These are phyloP conservation scores for Candida nonsorbophila DNA, from an alignment of 805 yeast species.

Conservation along the genomic window DNA sequence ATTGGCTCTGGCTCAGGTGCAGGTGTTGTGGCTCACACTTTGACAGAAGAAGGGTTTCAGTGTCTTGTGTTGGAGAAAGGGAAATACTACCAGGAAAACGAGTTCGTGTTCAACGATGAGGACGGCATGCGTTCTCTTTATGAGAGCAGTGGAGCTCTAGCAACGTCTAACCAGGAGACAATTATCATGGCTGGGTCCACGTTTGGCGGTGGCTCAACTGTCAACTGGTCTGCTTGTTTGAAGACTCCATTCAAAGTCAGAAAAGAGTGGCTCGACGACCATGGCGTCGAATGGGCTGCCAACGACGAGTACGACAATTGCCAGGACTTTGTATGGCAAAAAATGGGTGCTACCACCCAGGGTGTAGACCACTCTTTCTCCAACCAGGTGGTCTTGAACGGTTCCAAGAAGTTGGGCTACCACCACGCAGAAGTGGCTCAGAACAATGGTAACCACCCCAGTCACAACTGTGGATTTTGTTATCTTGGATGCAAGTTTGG, in stretches of 20 bases:
- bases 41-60: slow-evolving; percentile 36
- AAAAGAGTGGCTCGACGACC: slow-evolving; percentile 44
- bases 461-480: slow-evolving; percentile 45
- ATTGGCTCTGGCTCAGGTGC: slow-evolving; percentile 53
- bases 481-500: slow-evolving; percentile 47
- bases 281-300: slow-evolving; percentile 44
- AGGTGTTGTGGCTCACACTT: slow-evolving; percentile 46
- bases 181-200: slow-evolving; percentile 46
- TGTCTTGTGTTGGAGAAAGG: slow-evolving; percentile 51
- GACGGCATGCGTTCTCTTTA: slow-evolving; percentile 31
- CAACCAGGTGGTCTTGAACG: slow-evolving; percentile 39
- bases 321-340: slow-evolving; percentile 38
- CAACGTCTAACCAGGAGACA: slow-evolving; percentile 28
- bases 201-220: slow-evolving; percentile 55
- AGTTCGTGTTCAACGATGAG: slow-evolving; percentile 30
- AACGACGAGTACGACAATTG: slow-evolving; percentile 38
- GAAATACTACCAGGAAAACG: slow-evolving; percentile 28
- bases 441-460: slow-evolving; percentile 38
- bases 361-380: slow-evolving; percentile 38
- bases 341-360: slow-evolving; percentile 43
- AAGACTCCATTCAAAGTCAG: slow-evolving; percentile 47
- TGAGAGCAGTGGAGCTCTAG: slow-evolving; percentile 34
- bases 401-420: slow-evolving; percentile 42
- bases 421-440: slow-evolving; percentile 36
- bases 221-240: slow-evolving; percentile 53